phyloP scores from a whole-genome alignment of 352 stramenopile species.

The Blastocystis sp. region DNA sequence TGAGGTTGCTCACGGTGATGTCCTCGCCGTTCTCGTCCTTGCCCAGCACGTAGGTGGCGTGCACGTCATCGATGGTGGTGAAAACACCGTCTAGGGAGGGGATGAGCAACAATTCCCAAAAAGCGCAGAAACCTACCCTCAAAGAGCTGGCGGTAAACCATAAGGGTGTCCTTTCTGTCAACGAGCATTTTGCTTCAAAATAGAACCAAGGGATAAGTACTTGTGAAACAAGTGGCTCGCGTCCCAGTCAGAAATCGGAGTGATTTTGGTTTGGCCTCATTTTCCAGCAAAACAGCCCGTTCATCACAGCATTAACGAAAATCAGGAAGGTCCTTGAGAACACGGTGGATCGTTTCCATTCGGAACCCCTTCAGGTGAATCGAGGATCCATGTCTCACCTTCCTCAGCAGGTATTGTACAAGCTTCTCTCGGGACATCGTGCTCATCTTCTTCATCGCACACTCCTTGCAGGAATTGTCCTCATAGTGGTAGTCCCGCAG shows the following conservation, averaged over 20 bases:
- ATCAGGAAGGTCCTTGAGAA: neutral
- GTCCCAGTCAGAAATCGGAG: too few relatives aligned
- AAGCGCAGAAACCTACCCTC: constrained; percentile 23
- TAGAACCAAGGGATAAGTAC: constrained; percentile 47
- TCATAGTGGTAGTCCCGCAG: constrained; percentile 13
- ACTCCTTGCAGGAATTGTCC: neutral
- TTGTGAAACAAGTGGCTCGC: neutral
- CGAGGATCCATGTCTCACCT: neutral
- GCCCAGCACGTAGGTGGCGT: constrained; percentile 41
- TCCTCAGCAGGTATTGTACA: constrained; percentile 3
- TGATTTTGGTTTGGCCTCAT: too few relatives aligned
- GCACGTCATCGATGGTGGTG: constrained; percentile 31
- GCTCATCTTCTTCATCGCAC: constrained; percentile 16
- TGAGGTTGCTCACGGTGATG: constrained; percentile 91
- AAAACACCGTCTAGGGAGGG: constrained; percentile 34
- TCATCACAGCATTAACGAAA: too few relatives aligned
- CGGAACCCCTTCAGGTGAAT: constrained; percentile 10
- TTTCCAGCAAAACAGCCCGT: too few relatives aligned
- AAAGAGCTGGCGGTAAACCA: constrained; percentile 68
- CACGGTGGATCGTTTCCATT: constrained; percentile 11
- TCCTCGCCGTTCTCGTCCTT: constrained; percentile 89
- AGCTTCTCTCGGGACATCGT: constrained; percentile 7
- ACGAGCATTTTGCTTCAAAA: constrained; percentile 59
- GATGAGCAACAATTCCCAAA: neutral
- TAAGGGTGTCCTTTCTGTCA: constrained; percentile 66